These are phyloP conservation scores for Syncephalastrum monosporum DNA, from an alignment of 371 early-diverging fungal species.

Conservation along the genomic window DNA sequence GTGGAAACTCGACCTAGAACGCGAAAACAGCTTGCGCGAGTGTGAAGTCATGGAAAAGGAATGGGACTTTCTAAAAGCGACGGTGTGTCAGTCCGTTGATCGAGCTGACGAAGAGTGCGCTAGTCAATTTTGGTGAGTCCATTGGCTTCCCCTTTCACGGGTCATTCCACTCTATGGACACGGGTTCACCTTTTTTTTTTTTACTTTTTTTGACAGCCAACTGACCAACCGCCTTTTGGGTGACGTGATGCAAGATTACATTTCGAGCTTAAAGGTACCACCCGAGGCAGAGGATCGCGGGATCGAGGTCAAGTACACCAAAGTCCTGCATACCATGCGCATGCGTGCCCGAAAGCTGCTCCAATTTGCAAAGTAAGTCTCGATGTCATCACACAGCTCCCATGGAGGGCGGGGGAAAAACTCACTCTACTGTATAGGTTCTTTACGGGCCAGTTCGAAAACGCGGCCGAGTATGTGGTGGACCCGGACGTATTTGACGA, in stretches of 20 bases:
- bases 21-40: constrained; percentile 65
- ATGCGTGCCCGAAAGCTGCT: constrained; percentile 64
- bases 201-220: constrained; percentile 20
- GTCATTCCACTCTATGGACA: neutral
- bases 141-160: neutral
- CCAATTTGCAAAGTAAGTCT: constrained; percentile 57
- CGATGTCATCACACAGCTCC: neutral
- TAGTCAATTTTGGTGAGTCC: constrained; percentile 69
- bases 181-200: neutral
- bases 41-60: constrained; percentile 81
- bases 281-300: constrained; percentile 44
- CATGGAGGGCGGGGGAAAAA: neutral
- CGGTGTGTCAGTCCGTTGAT: constrained; percentile 67
- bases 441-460: constrained; percentile 69
- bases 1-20: constrained; percentile 61
- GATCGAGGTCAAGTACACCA: constrained; percentile 57
- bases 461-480: constrained; percentile 72
- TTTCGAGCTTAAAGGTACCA: constrained; percentile 39
- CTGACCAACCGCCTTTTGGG: constrained; percentile 46
- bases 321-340: constrained; percentile 64
- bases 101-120: constrained; percentile 78
- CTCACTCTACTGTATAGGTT: constrained; percentile 34
- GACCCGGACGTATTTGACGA: constrained; percentile 49
- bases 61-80: constrained; percentile 73
- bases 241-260: constrained; percentile 52